phyloP scores from a whole-genome alignment of 1,284 basidiomycete species.

The Ceratorhiza oryzae-sativae region DNA sequence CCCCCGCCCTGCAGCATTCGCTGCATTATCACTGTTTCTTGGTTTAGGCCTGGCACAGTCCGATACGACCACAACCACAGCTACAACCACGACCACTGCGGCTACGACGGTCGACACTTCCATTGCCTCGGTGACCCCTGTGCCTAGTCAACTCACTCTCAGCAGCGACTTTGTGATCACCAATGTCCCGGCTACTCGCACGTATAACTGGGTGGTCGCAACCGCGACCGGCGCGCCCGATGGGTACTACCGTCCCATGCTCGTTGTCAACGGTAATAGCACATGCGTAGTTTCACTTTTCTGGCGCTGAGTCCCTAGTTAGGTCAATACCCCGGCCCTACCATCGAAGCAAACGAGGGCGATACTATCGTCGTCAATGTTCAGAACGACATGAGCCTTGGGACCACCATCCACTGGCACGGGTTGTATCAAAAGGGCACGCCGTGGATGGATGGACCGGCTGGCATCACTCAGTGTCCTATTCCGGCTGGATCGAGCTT shows the following conservation, averaged over 20 bases:
- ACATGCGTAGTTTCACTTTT: conserved; percentile 47
- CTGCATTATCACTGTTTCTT: neutral
- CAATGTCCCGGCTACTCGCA: conserved; percentile 21
- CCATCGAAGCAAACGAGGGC: conserved; percentile 30
- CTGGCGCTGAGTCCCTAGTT: conserved; percentile 44
- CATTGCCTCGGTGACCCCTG: neutral
- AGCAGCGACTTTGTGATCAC: conserved; percentile 31
- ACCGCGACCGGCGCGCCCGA: conserved; percentile 43
- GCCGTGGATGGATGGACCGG: conserved; percentile 48
- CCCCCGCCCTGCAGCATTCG: conserved; percentile 15
- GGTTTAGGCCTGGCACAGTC: conserved; percentile 3
- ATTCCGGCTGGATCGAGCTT: conserved; percentile 50
- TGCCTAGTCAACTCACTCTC: conserved; percentile 13
- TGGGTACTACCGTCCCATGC: conserved; percentile 45
- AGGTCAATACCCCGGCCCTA: conserved; percentile 29
- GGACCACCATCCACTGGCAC: conserved; percentile 50
- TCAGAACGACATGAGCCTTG: conserved; percentile 46
- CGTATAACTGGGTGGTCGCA: conserved; percentile 24
- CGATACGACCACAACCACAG: conserved; percentile 1
- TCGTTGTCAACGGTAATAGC: conserved; percentile 49
- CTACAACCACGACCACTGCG: neutral
- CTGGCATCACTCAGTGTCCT: conserved; percentile 51
- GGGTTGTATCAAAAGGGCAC: conserved; percentile 47
- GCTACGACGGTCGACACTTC: neutral
- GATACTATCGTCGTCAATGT: conserved; percentile 49